Evolutionary conservation across 352 stramenopile species (phyloP).

Genomic region (Phytophthora europaea): DNA sequence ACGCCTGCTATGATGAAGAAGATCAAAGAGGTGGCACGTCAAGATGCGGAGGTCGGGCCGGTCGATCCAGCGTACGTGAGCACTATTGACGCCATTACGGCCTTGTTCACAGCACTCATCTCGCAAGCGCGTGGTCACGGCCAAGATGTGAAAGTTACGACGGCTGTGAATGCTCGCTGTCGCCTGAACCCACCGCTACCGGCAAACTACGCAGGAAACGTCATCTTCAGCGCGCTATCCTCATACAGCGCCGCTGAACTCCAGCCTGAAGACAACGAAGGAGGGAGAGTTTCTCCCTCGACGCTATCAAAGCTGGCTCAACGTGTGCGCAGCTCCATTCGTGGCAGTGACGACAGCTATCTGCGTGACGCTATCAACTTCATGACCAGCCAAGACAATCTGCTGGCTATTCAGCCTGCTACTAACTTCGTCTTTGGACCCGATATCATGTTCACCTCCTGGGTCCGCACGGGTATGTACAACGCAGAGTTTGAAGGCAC

Average conservation of each 20-base stretch:
- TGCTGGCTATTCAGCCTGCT: conserved; percentile 38
- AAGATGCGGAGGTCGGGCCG: background rate
- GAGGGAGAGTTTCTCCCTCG: conserved; percentile 1
- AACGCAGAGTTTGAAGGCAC: conserved; percentile 57
- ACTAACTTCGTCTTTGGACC: conserved; percentile 60
- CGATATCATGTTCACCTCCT: conserved; percentile 68
- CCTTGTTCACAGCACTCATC: conserved; percentile 59
- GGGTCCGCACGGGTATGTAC: conserved; percentile 67
- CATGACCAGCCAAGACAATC: conserved; percentile 38
- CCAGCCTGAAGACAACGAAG: conserved; percentile 7
- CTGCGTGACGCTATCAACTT: conserved; percentile 69
- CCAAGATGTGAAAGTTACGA: conserved; percentile 56
- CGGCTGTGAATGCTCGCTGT: conserved; percentile 59
- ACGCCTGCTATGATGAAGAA: conserved; percentile 43
- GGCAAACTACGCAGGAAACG: conserved; percentile 58
- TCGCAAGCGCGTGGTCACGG: conserved; percentile 54
- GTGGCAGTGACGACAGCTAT: conserved; percentile 41
- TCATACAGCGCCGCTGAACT: conserved; percentile 43
- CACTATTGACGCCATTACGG: conserved; percentile 63
- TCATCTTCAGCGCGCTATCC: conserved; percentile 64
- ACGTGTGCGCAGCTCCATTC: conserved; percentile 43
- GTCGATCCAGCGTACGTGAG: conserved; percentile 52
- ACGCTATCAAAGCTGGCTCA: conserved; percentile 34
- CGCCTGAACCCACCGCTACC: conserved; percentile 55
- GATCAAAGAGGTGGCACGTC: conserved; percentile 44